Evolutionary conservation across 2,329 filamentous ascomycete species (phyloP).

Genomic region (Phyllosticta paracitricarpa): DNA sequence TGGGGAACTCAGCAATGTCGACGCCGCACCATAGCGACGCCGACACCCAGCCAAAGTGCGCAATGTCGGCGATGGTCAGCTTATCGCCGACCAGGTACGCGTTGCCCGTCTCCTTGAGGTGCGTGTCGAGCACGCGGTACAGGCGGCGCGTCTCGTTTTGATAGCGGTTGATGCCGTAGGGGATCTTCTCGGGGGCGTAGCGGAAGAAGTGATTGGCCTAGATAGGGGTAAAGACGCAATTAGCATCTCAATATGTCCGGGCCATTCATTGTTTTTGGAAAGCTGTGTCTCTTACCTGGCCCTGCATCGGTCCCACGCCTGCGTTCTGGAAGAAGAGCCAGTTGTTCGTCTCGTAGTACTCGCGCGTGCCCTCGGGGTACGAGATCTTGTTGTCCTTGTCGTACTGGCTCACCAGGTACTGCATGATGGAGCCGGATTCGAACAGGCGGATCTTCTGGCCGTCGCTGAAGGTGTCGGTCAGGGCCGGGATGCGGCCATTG

Average conservation of each 20-base stretch:
- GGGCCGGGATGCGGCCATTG: slow-evolving; percentile 80
- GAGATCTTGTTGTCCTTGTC: slow-evolving; percentile 75
- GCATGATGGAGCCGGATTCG: slow-evolving; percentile 73
- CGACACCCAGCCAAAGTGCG: slow-evolving; percentile 70
- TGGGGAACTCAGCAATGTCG: slow-evolving; percentile 65
- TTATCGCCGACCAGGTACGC: slow-evolving; percentile 54
- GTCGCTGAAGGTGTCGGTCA: slow-evolving; percentile 70
- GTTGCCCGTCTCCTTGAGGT: slow-evolving; percentile 44
- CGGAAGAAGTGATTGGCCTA: slow-evolving; percentile 58
- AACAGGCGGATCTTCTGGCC: slow-evolving; percentile 67
- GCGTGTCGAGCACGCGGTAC: slow-evolving; percentile 66
- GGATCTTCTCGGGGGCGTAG: slow-evolving; percentile 56
- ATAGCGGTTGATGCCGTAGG: slow-evolving; percentile 76
- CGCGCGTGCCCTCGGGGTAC: slow-evolving; percentile 56
- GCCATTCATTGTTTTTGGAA: neutral
- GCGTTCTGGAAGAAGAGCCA: slow-evolving; percentile 69
- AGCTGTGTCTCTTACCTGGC: slow-evolving; percentile 10
- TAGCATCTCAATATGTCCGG: neutral
- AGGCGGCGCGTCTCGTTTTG: slow-evolving; percentile 73
- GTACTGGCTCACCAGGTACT: slow-evolving; percentile 75
- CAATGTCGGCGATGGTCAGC: slow-evolving; percentile 58
- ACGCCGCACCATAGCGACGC: slow-evolving; percentile 50
- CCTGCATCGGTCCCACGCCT: slow-evolving; percentile 74
- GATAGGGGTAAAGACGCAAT: neutral
- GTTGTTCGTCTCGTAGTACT: slow-evolving; percentile 70